Conservation (phyloP, 495 filamentous ascomycete genomes). For the Aspergillus biplanus region DNA sequence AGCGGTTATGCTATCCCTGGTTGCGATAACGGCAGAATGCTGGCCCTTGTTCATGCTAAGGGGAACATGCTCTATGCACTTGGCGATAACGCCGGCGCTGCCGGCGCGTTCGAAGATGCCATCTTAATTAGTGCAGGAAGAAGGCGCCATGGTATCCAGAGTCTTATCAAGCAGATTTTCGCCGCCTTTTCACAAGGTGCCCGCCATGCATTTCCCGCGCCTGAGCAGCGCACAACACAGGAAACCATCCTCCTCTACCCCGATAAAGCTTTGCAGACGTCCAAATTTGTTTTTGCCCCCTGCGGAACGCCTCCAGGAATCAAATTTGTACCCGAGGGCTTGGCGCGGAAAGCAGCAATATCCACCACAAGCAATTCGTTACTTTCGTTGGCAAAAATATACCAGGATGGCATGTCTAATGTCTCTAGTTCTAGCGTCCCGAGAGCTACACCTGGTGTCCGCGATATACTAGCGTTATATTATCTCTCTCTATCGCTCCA, state of each 20-base stretch:
- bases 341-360: conserved; percentile 77
- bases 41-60: conserved; percentile 92
- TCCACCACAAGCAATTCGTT: conserved; percentile 96
- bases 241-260: conserved; percentile 81
- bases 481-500: conserved; percentile 95
- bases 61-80: conserved; percentile 97
- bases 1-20: conserved; percentile 87
- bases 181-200: conserved; percentile 61
- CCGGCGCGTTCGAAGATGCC: conserved; percentile 92
- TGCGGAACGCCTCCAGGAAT: conserved; percentile 85
- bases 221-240: conserved; percentile 34
- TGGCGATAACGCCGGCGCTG: conserved; percentile 81
- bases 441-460: conserved; percentile 72
- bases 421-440: conserved; percentile 61
- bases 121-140: conserved; percentile 85
- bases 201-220: conserved; percentile 31
- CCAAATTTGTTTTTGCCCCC: conserved; percentile 78
- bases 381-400: conserved; percentile 95
- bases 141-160: conserved; percentile 70
- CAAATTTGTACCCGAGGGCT: conserved; percentile 70
- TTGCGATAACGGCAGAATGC: conserved; percentile 89
- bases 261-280: conserved; percentile 80
- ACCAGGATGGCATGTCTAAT: conserved; percentile 95
- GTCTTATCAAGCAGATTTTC: conserved; percentile 82
- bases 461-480: conserved; percentile 94